Base-by-base conservation (phyloP, 2,329 filamentous ascomycete genomes). In the Fonsecaea nubica region DNA sequence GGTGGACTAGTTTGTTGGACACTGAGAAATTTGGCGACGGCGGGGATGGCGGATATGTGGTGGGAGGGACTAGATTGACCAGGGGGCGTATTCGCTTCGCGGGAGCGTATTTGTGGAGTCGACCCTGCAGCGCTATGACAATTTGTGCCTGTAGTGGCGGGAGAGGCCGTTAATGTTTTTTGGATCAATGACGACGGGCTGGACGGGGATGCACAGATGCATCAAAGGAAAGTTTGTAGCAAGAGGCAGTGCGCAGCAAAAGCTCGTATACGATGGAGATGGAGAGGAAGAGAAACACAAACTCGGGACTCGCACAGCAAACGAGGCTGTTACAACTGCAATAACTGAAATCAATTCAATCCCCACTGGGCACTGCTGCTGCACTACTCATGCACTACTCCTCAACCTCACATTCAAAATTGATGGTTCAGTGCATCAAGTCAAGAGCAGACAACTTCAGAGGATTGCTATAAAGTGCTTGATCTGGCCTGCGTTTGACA, bases 41-140 rank as follows among this genome's bases (percentile, higher is more conserved):
- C 15, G 10, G n/a, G 6, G 12, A n/a, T 48, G 42, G n/a, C n/a
- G 4, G 42, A 21, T n/a, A 48, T 21, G 6, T 21, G n/a, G 25
- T 25, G 2, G 25, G 25, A 25, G 25, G 25, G 25, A 25, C 2
- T 18, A 48, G 18, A 48, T 18, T 4, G 42, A 48, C 42, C 42
- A 48, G 25, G 42, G 42, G 42, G 42, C 42, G 42, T 48, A 48
- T 48, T 48, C 42, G 42, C 42, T 48, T 8, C 18, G n/a, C 42
- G 15, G n/a, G 42, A 18, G n/a, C 42, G 42, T 48, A 48, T 48
- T 48, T 18, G 42, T 48, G 42, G 42, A 18, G 42, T 21, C n/a
- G n/a, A 6, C 1, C 42, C 42, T 18, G 10, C 42, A 6, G n/a
- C 38, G 42, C n/a, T 21, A 48, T 48, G 42, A 48, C 42, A 48